Base-by-base conservation (phyloP, 2,329 filamentous ascomycete species). In the Berkeleyomyces rouxiae region DNA sequence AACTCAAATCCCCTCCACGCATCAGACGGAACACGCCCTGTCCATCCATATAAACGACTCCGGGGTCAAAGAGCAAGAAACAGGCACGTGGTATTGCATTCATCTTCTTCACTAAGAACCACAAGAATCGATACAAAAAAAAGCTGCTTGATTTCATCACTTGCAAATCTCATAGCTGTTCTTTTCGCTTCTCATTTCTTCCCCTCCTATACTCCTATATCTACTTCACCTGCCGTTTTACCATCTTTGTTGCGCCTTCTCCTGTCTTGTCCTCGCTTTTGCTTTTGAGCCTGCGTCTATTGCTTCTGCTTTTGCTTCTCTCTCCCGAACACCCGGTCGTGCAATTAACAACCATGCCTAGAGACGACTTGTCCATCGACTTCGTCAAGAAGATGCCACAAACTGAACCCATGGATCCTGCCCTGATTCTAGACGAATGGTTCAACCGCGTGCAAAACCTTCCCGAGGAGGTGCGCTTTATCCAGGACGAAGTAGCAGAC, bases 401-500 rank as follows among this genome's bases (percentile, higher is more conserved):
- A 70, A 75, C 76, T 70, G 83, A 85, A 71, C 75, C 79, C 65
- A 78, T 83, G 71, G 83, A 86, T 68, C 81, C 82, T 64, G 79
- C 85, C 63, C 77, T 86, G 67, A 84, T 90, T 69, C 81, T 91
- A 68, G 87, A 92, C 72, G 86, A 90, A 72, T 91, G 87, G 78
- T 82, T 86, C 70, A 83, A 85, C 71, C 79, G 76, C 74, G 86
- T 87, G 23, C 84, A 87, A 68, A 93, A 93, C 69, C 78, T 92
- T 37, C 88, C 88, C 66, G 86, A 88, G 66, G 88, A 93, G 74
- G 84, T 93, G 65, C 84, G 85, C 23, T 90, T 91, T 74, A 79
- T 92, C 66, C 86, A 91, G 69, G 88, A 91, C 70, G 88, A 93
- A 74, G 88, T 92, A 66, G 79, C 84, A 70, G 85, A 88, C 71